These are phyloP conservation scores for Blastobotrys raffinosifermentans DNA, from an alignment of 1,139 yeast genomes.

Conservation along the genomic window DNA sequence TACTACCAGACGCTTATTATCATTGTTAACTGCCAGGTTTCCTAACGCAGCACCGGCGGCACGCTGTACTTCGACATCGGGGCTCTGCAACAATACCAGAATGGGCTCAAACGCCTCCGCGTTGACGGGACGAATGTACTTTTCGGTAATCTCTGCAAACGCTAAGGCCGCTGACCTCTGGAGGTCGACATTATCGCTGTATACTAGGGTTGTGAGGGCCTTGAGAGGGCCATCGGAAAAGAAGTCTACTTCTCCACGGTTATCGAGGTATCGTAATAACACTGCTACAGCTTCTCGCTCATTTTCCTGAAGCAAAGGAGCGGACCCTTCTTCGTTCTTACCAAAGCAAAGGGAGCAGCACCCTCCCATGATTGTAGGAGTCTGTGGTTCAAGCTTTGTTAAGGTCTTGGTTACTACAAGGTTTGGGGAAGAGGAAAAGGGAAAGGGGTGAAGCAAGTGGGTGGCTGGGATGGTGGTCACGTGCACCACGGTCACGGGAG, in stretches of 20 bases:
- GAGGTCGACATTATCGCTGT: constrained; percentile 88
- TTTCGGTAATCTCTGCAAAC: constrained; percentile 97
- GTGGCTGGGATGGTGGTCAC: no score
- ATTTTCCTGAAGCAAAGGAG: constrained; percentile 90
- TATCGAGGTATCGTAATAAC: constrained; percentile 80
- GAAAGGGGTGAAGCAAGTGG: no score
- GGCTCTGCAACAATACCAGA: constrained; percentile 73
- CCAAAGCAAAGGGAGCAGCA: constrained; percentile 20
- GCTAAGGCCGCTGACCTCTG: constrained; percentile 98
- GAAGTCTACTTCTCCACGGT: constrained; percentile 79
- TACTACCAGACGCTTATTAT: constrained; percentile 84
- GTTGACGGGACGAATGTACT: constrained; percentile 72
- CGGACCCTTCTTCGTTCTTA: constrained; percentile 45
- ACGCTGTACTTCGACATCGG: constrained; percentile 91
- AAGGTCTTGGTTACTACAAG: no score
- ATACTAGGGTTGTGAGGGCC: constrained; percentile 87
- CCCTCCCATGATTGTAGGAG: constrained; percentile 17
- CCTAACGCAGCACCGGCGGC: constrained; percentile 99
- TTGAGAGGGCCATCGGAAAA: constrained; percentile 69
- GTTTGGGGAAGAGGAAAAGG: constrained; percentile 1
- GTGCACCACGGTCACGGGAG: no score
- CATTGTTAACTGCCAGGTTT: constrained; percentile 92
- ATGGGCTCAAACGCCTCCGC: constrained; percentile 93
- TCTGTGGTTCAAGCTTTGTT: constrained; percentile 1
- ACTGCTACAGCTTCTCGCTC: constrained; percentile 96